Percentiles rank a stretch among this genome's conserved stretches.
Evolutionary conservation across 768 basidiomycete species (phyloP).

Genomic region (Naganishia vaughanmartiniae): DNA sequence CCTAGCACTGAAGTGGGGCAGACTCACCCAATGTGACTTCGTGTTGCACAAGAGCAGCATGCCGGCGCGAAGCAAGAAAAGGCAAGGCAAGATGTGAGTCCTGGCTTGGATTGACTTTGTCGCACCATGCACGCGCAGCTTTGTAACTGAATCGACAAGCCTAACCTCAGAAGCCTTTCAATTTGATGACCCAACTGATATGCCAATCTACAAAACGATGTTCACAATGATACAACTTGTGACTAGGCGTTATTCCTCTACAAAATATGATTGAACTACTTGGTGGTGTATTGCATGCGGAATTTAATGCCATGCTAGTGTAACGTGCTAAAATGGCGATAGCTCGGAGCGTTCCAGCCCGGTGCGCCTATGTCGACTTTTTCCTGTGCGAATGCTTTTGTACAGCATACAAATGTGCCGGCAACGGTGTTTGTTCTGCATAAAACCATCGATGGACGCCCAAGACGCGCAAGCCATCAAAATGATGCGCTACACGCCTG

Average conservation of each 20-base stretch:
- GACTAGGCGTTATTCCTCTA: background rate
- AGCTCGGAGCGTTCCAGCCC: background rate
- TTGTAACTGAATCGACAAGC: no score
- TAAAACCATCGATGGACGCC: constrained; percentile 27
- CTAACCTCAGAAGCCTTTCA: no score
- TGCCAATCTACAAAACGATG: background rate
- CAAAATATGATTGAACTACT: background rate
- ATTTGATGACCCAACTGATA: background rate
- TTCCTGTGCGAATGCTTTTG: background rate
- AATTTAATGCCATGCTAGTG: background rate
- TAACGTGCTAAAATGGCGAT: background rate
- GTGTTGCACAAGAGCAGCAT: no score
- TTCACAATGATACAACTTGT: background rate
- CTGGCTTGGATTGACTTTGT: no score
- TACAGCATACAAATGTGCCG: constrained; percentile 17
- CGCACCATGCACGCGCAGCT: no score
- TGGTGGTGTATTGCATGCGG: background rate
- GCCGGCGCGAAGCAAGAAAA: no score
- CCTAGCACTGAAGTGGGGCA: no score
- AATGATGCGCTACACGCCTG: constrained; percentile 2
- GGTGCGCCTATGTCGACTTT: background rate
- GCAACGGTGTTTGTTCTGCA: background rate
- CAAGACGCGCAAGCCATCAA: constrained; percentile 15
- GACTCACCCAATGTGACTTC: no score
- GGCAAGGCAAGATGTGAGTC: no score